Conservation (phyloP, 345 rosid genomes). For the Salix exigua region DNA sequence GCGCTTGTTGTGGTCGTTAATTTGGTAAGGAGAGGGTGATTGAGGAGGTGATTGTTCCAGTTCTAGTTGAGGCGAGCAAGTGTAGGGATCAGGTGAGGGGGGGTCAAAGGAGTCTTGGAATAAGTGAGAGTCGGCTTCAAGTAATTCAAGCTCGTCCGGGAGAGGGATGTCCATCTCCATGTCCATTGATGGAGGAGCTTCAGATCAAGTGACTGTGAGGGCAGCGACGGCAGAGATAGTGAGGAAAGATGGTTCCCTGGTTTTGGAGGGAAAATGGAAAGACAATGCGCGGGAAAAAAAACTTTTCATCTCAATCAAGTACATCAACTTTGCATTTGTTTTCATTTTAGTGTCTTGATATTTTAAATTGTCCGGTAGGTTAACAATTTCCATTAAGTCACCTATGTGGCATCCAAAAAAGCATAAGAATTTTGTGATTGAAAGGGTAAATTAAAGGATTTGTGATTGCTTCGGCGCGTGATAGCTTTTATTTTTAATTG, state of each 20-base stretch:
- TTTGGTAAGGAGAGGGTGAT: slow-evolving; percentile 15
- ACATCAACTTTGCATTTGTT: too few species aligned
- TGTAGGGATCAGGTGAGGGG: slow-evolving; percentile 28
- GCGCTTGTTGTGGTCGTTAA: slow-evolving; percentile 44
- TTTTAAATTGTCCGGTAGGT: too few species aligned
- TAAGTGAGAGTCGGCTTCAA: slow-evolving; percentile 57
- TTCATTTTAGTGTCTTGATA: too few species aligned
- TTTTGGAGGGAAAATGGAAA: slow-evolving; percentile 26
- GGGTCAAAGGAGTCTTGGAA: slow-evolving; percentile 42
- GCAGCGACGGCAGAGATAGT: neutral
- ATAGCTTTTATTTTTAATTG: too few species aligned
- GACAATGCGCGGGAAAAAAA: slow-evolving; percentile 8
- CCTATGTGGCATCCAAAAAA: too few species aligned
- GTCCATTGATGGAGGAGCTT: neutral
- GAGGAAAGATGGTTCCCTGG: neutral
- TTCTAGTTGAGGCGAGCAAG: slow-evolving; percentile 25
- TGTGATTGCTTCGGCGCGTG: too few species aligned
- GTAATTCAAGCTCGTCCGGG: slow-evolving; percentile 88
- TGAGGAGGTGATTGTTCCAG: slow-evolving; percentile 13
- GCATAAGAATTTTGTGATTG: too few species aligned
- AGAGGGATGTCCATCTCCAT: slow-evolving; percentile 71
- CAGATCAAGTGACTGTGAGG: neutral
- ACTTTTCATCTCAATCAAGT: too few species aligned
- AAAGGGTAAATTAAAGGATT: too few species aligned
- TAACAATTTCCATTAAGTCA: too few species aligned